Base-by-base conservation (phyloP, 164 flowering plant species). In the Vitis rupestris region DNA sequence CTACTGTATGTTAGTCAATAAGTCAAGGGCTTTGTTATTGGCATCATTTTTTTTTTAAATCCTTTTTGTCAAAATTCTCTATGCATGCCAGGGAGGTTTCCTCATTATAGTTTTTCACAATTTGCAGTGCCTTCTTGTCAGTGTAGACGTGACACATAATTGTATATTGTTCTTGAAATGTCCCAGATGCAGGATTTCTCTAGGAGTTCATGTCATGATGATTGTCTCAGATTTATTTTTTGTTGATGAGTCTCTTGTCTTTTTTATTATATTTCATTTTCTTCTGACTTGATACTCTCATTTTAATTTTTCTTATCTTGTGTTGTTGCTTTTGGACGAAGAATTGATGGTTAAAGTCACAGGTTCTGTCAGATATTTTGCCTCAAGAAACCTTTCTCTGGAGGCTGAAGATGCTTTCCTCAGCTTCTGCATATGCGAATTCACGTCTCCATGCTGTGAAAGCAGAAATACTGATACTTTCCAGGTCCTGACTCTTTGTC, bases 371-470 rank as follows among this genome's bases (percentile, higher is more conserved):
- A 56, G 86, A 79, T 73, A 78, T 82, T 14, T 74, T 86, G 37
- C 88, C 90, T 0, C 81, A 51, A 63, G 86, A 86, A 76, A 83
- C 92, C 37, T 79, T 91, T 63, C 66, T 71, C 2, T 91, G 93
- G 97, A 91, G 87, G 86, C 78, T 91, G 61, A 65, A 80, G 62
- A 72, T 91, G 86, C 82, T 89, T 49, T 75, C 76, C 74, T 73
- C 85, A 65, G 90, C 87, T 70, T 76, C 88, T 10, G 78, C 83
- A 58, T 80, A 30, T 78, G 74, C 87, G 54, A 87, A 91, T 73
- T 84, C 93, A 62, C 85, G 84, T 70, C 82, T 91, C 12, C 88
- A 87, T 79, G 85, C 87, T 69, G 82, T 87, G 9, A 83, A 82
- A 73, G 85, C 92, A 72, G 78, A 86, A 68, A 81, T 78, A 2